Evolutionary conservation across 768 basidiomycete genomes (phyloP).

Genomic region (Kwoniella pini): DNA sequence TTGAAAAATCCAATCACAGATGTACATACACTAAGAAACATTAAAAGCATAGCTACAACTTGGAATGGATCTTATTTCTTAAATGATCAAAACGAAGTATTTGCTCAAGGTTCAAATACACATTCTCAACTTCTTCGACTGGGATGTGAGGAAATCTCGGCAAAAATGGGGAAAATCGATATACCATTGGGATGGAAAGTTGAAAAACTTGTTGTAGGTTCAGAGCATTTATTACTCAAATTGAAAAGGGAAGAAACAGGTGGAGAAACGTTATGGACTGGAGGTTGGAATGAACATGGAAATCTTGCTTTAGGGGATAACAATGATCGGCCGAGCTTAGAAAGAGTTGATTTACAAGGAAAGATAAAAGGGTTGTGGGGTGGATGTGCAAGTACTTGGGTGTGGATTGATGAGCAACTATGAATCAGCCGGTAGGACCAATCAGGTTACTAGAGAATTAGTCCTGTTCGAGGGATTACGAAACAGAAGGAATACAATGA

Average conservation of each 20-base stretch:
- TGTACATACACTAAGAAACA: slow-evolving; percentile 36
- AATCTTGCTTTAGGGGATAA: slow-evolving; percentile 73
- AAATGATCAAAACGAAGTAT: slow-evolving; percentile 2
- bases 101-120: slow-evolving; percentile 42
- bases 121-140: slow-evolving; percentile 43
- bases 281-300: slow-evolving; percentile 99
- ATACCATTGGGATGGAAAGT: slow-evolving; percentile 14
- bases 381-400: slow-evolving; percentile 63
- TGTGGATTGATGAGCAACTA: slow-evolving; percentile 47
- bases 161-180: slow-evolving; percentile 1
- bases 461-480: too few relatives aligned
- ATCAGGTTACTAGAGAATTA: too few relatives aligned
- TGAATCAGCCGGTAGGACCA: too few relatives aligned
- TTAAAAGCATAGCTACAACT: slow-evolving; percentile 27
- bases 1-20: slow-evolving; percentile 65
- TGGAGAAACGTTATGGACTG: slow-evolving; percentile 68
- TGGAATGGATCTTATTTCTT: slow-evolving; percentile 43
- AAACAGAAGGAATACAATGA: too few relatives aligned
- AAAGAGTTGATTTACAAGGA: slow-evolving; percentile 39
- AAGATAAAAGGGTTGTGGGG: slow-evolving; percentile 56
- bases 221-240: slow-evolving; percentile 74
- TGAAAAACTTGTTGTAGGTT: slow-evolving; percentile 67
- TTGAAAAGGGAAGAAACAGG: slow-evolving; percentile 44
- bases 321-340: slow-evolving; percentile 63
- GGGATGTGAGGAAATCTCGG: neutral